Base-by-base conservation (phyloP, 768 basidiomycete species). In the Boletus rubroflammeus region DNA sequence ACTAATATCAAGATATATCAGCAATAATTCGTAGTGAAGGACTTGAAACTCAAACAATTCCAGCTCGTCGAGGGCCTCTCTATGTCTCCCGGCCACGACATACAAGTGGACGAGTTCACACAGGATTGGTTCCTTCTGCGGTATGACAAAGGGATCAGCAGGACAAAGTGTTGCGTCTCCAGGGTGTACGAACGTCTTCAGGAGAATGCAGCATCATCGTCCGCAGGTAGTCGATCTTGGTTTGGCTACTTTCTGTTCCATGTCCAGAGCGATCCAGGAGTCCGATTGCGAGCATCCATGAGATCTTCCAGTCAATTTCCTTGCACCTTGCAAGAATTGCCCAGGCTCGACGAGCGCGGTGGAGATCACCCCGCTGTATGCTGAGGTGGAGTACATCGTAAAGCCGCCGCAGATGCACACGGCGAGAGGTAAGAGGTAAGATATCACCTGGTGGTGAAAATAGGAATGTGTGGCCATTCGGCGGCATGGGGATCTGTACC, bases 31-130 rank as follows among this genome's bases (percentile, higher is more conserved):
- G 21, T 21, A 38, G 41, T 43, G 47, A 43, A 54, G 48, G 23
- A 43, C 38, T 44, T 54, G 45, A 51, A 46, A 41, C 17, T 70
- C 81, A 59, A 71, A 93, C 91, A 94, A 77, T 65, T 94, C 90
- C 13, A 96, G 73, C 66, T 97, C 90, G 56, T 92, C 88, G 51
- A 93, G 72, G 1, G 93, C 94, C 50, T 86, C 82, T 52, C 78
- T 76, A 61, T 88, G 76, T 63, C 77, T 78, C 5, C 75, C 78
- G 19, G 76, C 67, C 19, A 79, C 60, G 52, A 93, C 82, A 21
- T 93, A 75, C 31, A 82, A 76, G 25, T 93, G 76, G 10, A 88
- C 73, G 4, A 95, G 71, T 64, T 95, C 92, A 61, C 82, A 81
- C 10, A 97, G 74, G 39, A 96, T 83, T 25, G 71, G 58, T 69